Percentiles rank a stretch among this genome's conserved stretches.
Evolutionary conservation across 352 stramenopile species (phyloP).

Genomic region (Pythium aristosporum): DNA sequence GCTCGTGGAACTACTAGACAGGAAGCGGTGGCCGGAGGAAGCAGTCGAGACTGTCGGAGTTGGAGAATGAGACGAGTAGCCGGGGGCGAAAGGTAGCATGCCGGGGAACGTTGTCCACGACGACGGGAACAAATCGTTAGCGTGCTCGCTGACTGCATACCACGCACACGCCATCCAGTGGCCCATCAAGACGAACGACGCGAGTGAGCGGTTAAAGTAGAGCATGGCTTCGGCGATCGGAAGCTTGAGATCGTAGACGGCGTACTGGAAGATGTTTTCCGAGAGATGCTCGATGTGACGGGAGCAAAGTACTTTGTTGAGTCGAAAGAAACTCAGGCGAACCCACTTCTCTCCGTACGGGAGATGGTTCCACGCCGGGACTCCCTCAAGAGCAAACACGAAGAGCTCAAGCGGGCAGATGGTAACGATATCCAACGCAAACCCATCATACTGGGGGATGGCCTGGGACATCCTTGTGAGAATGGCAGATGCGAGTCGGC

Average conservation of each 20-base stretch:
- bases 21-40: conserved; percentile 9
- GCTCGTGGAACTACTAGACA: not conserved
- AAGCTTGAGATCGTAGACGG: conserved; percentile 56
- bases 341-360: conserved; percentile 38
- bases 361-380: conserved; percentile 15
- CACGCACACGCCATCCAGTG: conserved; percentile 66
- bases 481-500: not conserved
- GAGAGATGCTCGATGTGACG: conserved; percentile 38
- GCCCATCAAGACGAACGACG: conserved; percentile 53
- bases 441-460: conserved; percentile 25
- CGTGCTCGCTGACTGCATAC: conserved; percentile 46
- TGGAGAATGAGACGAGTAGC: conserved; percentile 5
- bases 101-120: conserved; percentile 64
- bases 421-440: conserved; percentile 41
- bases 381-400: conserved; percentile 11
- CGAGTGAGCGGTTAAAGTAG: conserved; percentile 46
- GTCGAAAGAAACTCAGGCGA: conserved; percentile 41
- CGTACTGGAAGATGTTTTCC: conserved; percentile 57
- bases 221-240: conserved; percentile 41
- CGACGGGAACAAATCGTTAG: conserved; percentile 32
- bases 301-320: conserved; percentile 54
- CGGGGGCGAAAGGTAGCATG: conserved; percentile 42
- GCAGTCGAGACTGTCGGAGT: not conserved
- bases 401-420: conserved; percentile 55
- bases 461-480: not conserved